phyloP scores from a whole-genome alignment of 768 basidiomycete genomes.

The Pleurotus platypus region DNA sequence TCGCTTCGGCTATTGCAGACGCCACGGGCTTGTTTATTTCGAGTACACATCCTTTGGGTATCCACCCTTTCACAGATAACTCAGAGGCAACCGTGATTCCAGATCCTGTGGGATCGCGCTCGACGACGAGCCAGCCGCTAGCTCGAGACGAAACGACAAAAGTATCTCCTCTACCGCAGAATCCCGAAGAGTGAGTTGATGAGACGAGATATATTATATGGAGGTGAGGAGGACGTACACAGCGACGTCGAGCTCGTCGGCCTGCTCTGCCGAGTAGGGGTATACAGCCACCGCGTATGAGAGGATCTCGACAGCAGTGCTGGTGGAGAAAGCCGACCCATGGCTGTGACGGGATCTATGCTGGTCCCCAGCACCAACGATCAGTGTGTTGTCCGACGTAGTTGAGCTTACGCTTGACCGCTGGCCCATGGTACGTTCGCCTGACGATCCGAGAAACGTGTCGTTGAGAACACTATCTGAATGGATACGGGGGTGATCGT shows the following conservation, averaged over 20 bases:
- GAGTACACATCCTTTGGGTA: slow-evolving; percentile 93
- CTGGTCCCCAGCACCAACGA: neutral
- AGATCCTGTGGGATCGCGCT: slow-evolving; percentile 84
- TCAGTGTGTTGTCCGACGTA: neutral
- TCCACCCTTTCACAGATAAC: slow-evolving; percentile 87
- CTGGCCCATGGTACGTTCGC: slow-evolving; percentile 20
- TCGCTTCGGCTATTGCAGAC: slow-evolving; percentile 80
- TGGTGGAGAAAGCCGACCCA: neutral
- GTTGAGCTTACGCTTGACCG: slow-evolving; percentile 19
- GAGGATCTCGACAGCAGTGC: slow-evolving; percentile 41
- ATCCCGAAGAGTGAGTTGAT: slow-evolving; percentile 2
- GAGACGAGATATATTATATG: neutral
- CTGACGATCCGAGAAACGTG: slow-evolving; percentile 29
- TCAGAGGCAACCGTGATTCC: slow-evolving; percentile 73
- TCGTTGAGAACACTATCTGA: slow-evolving; percentile 35
- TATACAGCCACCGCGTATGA: slow-evolving; percentile 98
- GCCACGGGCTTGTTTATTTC: slow-evolving; percentile 92
- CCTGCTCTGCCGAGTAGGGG: slow-evolving; percentile 97
- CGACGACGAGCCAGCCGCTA: slow-evolving; percentile 99
- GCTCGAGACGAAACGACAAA: slow-evolving; percentile 91
- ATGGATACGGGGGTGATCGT: slow-evolving; percentile 44
- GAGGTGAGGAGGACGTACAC: slow-evolving; percentile 57
- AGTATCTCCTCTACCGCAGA: slow-evolving; percentile 69
- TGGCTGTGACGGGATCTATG: neutral
- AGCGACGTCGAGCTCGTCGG: slow-evolving; percentile 96